Conservation (phyloP, 768 basidiomycete species). For the Mycena floridula region DNA sequence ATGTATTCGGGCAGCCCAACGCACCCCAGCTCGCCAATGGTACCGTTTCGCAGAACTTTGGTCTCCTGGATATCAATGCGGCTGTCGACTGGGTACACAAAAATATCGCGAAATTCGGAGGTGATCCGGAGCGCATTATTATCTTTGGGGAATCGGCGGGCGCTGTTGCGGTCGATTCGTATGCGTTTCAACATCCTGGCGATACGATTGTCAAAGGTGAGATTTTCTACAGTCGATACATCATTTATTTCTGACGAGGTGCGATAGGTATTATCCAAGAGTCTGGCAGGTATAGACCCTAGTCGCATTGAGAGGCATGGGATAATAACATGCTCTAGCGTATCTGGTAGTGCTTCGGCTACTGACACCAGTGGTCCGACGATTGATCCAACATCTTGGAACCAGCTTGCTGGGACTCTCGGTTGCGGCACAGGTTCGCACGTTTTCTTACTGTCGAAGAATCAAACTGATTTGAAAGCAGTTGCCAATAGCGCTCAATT, state of each 20-base stretch:
- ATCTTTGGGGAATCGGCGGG: constrained; percentile 34
- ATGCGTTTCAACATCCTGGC: constrained; percentile 26
- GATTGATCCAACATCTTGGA: constrained; percentile 22
- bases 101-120: constrained; percentile 28
- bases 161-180: constrained; percentile 25
- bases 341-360: no score
- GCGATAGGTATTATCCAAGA: constrained; percentile 26
- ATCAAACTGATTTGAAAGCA: not conserved
- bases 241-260: no score
- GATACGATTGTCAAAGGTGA: constrained; percentile 24
- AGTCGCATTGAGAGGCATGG: no score
- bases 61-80: constrained; percentile 29
- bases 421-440: constrained; percentile 26
- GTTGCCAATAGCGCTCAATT: constrained; percentile 23
- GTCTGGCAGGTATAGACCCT: constrained; percentile 25
- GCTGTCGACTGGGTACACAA: constrained; percentile 41
- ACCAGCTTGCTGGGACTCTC: constrained; percentile 20
- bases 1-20: constrained; percentile 33
- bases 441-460: not conserved
- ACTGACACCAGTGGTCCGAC: no score
- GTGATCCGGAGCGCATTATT: constrained; percentile 26
- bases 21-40: constrained; percentile 27
- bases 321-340: no score
- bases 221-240: not conserved
- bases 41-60: constrained; percentile 28